These are phyloP conservation scores for Botrytis porri DNA, from an alignment of 2,329 filamentous ascomycete genomes.

Conservation along the genomic window DNA sequence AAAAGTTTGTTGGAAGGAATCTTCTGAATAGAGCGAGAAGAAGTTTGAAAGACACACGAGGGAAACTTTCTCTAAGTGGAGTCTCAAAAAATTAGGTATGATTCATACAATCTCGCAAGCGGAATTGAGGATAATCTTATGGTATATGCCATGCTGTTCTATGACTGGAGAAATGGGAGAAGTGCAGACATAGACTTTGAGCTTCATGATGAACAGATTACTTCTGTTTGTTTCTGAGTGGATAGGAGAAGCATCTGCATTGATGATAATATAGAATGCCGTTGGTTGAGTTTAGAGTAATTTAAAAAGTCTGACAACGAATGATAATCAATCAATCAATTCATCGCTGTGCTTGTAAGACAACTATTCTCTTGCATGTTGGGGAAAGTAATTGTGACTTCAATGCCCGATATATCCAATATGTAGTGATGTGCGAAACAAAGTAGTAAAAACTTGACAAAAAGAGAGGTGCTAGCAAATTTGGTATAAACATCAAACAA, in stretches of 20 bases:
- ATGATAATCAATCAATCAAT: not conserved
- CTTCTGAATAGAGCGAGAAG: not conserved
- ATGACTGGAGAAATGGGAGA: not conserved
- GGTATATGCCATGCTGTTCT: not conserved
- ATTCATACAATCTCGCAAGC: not conserved
- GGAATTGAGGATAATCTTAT: not conserved
- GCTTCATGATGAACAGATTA: not conserved
- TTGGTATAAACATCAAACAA: not conserved
- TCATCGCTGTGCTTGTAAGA: not conserved
- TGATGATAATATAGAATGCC: not conserved
- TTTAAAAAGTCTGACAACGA: not conserved
- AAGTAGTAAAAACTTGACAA: not conserved
- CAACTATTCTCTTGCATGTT: not conserved
- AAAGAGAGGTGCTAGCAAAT: not conserved
- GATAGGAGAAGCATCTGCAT: not conserved
- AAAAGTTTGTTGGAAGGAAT: not conserved
- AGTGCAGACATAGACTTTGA: not conserved
- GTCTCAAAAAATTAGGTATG: too few relatives aligned
- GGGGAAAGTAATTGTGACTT: not conserved
- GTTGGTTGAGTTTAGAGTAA: not conserved
- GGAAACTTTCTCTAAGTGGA: not conserved
- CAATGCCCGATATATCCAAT: not conserved
- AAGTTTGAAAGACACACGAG: not conserved
- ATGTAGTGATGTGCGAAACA: not conserved
- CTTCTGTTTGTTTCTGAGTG: not conserved